A percentile compares a stretch with the other conserved stretches of the same genome.
phyloP scores from a whole-genome alignment of 768 basidiomycete genomes.

The Rhodosporidiobolus sp. region DNA sequence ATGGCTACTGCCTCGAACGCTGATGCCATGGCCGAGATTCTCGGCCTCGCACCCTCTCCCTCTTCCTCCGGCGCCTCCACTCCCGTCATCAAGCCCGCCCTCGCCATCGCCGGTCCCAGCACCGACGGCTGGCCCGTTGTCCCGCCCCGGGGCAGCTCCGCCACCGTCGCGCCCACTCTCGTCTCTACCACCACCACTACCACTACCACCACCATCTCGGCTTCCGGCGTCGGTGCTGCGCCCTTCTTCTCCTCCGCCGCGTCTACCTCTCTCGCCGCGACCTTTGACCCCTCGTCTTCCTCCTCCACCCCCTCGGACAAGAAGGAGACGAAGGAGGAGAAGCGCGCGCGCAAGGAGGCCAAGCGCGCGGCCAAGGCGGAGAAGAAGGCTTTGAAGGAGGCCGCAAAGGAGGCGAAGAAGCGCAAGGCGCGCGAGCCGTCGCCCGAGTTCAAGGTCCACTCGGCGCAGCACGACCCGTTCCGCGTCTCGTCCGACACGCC shows the following conservation, averaged over 20 bases:
- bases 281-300: background rate
- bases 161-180: background rate
- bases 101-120: slow-evolving; percentile 26
- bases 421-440: slow-evolving; percentile 8
- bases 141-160: slow-evolving; percentile 15
- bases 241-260: slow-evolving; percentile 12
- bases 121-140: slow-evolving; percentile 26
- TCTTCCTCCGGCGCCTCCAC: slow-evolving; percentile 17
- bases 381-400: slow-evolving; percentile 11
- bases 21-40: slow-evolving; percentile 43
- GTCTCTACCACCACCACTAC: background rate
- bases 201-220: slow-evolving; percentile 2
- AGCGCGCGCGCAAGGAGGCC: slow-evolving; percentile 14
- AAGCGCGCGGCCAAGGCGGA: slow-evolving; percentile 10
- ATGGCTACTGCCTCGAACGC: slow-evolving; percentile 36
- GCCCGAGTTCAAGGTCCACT: slow-evolving; percentile 34
- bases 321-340: background rate
- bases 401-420: background rate
- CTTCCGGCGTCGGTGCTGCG: background rate
- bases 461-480: slow-evolving; percentile 26
- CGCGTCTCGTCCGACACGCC: slow-evolving; percentile 9
- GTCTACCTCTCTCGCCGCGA: slow-evolving; percentile 7
- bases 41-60: slow-evolving; percentile 39
- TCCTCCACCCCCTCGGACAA: too few relatives aligned
- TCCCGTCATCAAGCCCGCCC: slow-evolving; percentile 1